Evolutionary conservation across 352 stramenopile genomes (phyloP), one percentile per base, ranked within the genome.

Genomic region (Globisporangium sylvaticum): DNA sequence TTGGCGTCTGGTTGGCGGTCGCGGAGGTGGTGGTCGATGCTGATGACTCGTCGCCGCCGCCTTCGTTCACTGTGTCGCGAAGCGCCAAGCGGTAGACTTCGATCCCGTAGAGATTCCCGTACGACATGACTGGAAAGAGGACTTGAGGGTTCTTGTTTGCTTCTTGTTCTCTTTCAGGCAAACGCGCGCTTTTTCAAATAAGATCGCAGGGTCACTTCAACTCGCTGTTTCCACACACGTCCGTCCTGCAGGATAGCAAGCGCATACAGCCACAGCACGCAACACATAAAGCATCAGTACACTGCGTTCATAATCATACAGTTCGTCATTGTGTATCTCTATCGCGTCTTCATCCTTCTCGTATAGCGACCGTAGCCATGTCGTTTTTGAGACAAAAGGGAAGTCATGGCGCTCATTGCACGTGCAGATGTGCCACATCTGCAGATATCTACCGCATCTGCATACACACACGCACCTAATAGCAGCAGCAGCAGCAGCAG

Each of bases 81-180:
- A 92, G 71, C 39, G 79, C 76, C 57, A 92, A 67, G 4, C 81
- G 84, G 32, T 87, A 89, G 22, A 92, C 82, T 64, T 92, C 84
- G 66, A 92, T 89, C 24, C 58, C 67, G 15, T 62, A 66, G 9
- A 67, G 65, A 56, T 66, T 72, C 12, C 2, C 56, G 24, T 50
- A 72, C 48, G 66, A 64, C 70, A 72, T 74, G 22, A 2, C 46
- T 34, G 29, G 14, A 39, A 44, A 44, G 37, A 18, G 15, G 12
- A 12, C 4, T 46, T 5, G 12, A n/a, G 15, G 20, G 1, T 59
- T 59, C 18, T 59, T 59, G 29, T 44, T 59, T 42, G 27, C 20
- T 59, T 27, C 9, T 62, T 56, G 24, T 18, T 37, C 29, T 20
- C 29, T 10, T 39, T 61, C 18, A 32, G 24, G 15, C 62, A 25